Conservation (phyloP, 345 rosid species). For the Arabidopsis arenosa region DNA sequence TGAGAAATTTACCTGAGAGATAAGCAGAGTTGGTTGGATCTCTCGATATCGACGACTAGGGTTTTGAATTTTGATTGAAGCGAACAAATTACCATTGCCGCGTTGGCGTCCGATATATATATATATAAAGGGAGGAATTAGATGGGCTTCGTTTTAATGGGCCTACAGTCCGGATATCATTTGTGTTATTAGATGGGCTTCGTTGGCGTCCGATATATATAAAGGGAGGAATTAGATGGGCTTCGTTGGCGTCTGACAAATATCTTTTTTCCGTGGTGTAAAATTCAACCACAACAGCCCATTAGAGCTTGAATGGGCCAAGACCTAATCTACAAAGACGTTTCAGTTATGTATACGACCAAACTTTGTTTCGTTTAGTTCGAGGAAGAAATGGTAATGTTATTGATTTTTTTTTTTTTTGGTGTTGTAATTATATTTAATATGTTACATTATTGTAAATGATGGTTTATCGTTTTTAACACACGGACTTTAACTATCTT, state of each 20-base stretch:
- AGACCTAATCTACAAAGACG: conserved; percentile 30
- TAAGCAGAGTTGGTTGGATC: too few relatives aligned
- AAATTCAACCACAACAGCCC: conserved; percentile 28
- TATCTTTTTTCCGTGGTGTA: neutral
- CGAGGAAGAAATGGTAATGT: neutral
- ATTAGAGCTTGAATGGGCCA: conserved; percentile 28
- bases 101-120: too few relatives aligned
- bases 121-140: too few relatives aligned
- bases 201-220: too few relatives aligned
- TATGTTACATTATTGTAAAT: neutral
- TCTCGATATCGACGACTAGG: too few relatives aligned
- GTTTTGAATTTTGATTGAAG: too few relatives aligned
- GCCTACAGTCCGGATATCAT: too few relatives aligned
- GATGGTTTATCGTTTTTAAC: neutral
- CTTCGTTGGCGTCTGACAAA: neutral
- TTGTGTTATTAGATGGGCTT: too few relatives aligned
- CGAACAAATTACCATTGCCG: too few relatives aligned
- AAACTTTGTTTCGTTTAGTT: neutral
- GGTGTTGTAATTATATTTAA: neutral
- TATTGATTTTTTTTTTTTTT: neutral
- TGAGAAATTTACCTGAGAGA: too few relatives aligned
- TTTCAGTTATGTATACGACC: conserved; percentile 13
- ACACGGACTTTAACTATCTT: neutral
- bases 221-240: too few relatives aligned
- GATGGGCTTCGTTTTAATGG: too few relatives aligned